Conservation (phyloP, 148 eudicot species). For the Tetragonia tetragonoides region DNA sequence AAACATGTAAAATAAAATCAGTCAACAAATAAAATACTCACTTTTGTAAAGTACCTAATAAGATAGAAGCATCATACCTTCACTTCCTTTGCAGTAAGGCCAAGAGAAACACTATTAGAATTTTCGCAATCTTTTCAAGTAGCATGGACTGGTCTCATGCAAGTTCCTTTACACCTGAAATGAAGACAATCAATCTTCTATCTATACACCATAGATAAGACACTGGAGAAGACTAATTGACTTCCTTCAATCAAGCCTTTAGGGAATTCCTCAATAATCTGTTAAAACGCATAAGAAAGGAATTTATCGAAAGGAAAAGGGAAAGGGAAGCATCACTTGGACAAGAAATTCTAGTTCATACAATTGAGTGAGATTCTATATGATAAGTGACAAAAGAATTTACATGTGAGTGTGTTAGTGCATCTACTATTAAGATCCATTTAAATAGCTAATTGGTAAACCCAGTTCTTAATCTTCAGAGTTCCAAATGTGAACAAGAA, state of each 20-base stretch:
- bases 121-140: conserved; percentile 46
- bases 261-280: too few relatives aligned
- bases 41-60: neutral
- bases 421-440: too few relatives aligned
- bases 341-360: too few relatives aligned
- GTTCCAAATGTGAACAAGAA: too few relatives aligned
- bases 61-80: conserved; percentile 38
- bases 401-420: too few relatives aligned
- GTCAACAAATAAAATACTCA: neutral
- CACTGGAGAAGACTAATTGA: neutral
- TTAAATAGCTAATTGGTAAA: too few relatives aligned
- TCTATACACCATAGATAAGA: neutral
- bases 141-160: conserved; percentile 92
- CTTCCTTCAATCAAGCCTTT: too few relatives aligned
- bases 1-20: neutral
- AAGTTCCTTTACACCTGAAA: conserved; percentile 86
- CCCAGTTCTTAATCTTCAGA: too few relatives aligned
- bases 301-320: too few relatives aligned
- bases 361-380: too few relatives aligned
- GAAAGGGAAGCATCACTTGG: neutral
- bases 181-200: neutral
- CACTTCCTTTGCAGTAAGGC: conserved; percentile 50
- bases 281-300: too few relatives aligned
- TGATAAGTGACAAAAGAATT: too few relatives aligned
- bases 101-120: conserved; percentile 63